These are phyloP conservation scores for Hibiscus syriacus DNA, from an alignment of 345 rosid species.

Conservation along the genomic window DNA sequence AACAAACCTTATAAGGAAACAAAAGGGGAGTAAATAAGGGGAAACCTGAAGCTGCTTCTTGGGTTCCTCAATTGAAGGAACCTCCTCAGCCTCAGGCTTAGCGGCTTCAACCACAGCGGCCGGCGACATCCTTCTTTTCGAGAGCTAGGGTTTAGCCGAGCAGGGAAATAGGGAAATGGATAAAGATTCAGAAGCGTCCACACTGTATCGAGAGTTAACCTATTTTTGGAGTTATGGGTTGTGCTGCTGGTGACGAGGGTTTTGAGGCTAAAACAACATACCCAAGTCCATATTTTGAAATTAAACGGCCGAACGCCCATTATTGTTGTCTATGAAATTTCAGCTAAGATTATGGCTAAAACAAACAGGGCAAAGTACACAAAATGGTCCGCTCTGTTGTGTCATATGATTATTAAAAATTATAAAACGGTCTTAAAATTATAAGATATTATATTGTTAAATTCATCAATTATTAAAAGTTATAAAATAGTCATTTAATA, in stretches of 20 bases:
- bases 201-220: not conserved
- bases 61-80: conserved; percentile 28
- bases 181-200: not conserved
- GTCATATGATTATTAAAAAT: no score
- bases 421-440: no score
- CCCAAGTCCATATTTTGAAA: not conserved
- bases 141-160: not conserved
- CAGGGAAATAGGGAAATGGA: no score
- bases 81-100: conserved; percentile 21
- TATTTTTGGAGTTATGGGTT: not conserved
- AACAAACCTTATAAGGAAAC: not conserved
- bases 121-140: conserved; percentile 48
- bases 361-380: no score
- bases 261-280: not conserved
- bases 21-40: no score
- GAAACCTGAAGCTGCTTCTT: conserved; percentile 34
- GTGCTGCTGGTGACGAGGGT: not conserved
- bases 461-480: no score
- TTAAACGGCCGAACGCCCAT: no score
- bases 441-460: no score
- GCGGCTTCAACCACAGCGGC: conserved; percentile 45
- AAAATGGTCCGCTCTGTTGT: no score
- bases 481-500: no score
- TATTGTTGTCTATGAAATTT: no score
- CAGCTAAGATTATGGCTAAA: no score